Conservation (phyloP, 345 rosid genomes). For the Populus ilicifolia region DNA sequence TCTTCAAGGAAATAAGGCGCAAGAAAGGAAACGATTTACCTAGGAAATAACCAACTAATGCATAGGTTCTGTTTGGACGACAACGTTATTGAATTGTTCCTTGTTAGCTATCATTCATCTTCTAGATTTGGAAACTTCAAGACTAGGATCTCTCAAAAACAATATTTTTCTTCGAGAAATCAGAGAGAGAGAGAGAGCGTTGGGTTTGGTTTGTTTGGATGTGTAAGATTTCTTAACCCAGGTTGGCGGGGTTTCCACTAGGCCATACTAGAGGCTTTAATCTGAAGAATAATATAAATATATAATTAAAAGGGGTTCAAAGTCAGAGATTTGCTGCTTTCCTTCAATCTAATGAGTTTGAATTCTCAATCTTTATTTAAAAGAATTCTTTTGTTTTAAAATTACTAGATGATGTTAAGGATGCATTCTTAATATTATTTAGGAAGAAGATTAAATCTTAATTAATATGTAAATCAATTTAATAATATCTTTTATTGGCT, state of each 20-base stretch:
- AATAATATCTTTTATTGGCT: too few species aligned
- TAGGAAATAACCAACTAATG: background rate
- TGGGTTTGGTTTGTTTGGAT: background rate
- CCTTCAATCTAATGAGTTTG: too few species aligned
- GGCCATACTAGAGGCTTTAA: background rate
- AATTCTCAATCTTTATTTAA: too few species aligned
- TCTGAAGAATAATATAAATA: too few species aligned
- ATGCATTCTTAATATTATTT: too few species aligned
- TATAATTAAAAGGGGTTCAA: too few species aligned
- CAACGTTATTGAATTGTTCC: background rate
- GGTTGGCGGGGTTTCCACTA: conserved; percentile 25
- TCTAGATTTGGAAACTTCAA: conserved; percentile 14
- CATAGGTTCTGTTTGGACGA: background rate
- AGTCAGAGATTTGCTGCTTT: too few species aligned
- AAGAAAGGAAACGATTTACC: background rate
- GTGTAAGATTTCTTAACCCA: conserved; percentile 22
- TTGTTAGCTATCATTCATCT: background rate
- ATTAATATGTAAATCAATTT: too few species aligned
- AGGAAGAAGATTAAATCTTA: too few species aligned
- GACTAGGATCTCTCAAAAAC: background rate
- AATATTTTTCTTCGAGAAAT: conserved; percentile 8
- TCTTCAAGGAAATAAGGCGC: background rate
- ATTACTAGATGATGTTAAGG: too few species aligned
- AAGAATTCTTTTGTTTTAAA: too few species aligned
- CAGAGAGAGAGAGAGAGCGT: background rate